Evolutionary conservation across 495 filamentous ascomycete species (phyloP).

Genomic region (Aspergillus leporis): DNA sequence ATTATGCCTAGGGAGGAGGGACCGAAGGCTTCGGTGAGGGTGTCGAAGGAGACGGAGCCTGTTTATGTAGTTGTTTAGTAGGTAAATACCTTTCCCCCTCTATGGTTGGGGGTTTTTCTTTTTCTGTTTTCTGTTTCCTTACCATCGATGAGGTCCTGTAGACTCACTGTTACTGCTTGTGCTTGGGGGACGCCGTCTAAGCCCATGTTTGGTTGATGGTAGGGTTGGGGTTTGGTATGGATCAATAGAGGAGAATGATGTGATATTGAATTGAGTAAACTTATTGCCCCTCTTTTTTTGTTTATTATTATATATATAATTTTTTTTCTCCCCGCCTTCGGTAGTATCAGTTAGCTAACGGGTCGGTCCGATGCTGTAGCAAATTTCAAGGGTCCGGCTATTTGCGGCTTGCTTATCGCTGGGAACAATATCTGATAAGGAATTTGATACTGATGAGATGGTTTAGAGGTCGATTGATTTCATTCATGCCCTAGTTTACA

Average conservation of each 20-base stretch:
- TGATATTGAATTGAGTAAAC: neutral
- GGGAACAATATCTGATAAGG: conserved; percentile 18
- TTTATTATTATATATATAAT: neutral
- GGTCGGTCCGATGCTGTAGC: neutral
- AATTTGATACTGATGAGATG: no score
- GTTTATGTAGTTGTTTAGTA: neutral
- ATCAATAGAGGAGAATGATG: neutral
- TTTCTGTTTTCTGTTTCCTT: conserved; percentile 2
- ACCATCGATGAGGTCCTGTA: conserved; percentile 50
- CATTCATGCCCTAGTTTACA: no score
- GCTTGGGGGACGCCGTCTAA: conserved; percentile 28
- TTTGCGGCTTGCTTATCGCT: conserved; percentile 2
- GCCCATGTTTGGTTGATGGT: conserved; percentile 17
- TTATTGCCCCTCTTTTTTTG: neutral
- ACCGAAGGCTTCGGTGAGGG: conserved; percentile 84
- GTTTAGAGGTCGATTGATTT: no score
- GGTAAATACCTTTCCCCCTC: no score
- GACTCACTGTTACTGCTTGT: conserved; percentile 55
- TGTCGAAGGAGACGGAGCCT: conserved; percentile 73
- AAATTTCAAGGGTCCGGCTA: neutral
- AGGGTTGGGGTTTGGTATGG: neutral
- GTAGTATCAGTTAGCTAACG: neutral
- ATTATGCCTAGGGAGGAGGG: conserved; percentile 91
- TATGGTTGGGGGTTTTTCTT: neutral
- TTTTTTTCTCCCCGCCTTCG: neutral